These are phyloP conservation scores for Phlyctochytrium bullatum DNA, from an alignment of 192 early-diverging fungal genomes.

Conservation along the genomic window DNA sequence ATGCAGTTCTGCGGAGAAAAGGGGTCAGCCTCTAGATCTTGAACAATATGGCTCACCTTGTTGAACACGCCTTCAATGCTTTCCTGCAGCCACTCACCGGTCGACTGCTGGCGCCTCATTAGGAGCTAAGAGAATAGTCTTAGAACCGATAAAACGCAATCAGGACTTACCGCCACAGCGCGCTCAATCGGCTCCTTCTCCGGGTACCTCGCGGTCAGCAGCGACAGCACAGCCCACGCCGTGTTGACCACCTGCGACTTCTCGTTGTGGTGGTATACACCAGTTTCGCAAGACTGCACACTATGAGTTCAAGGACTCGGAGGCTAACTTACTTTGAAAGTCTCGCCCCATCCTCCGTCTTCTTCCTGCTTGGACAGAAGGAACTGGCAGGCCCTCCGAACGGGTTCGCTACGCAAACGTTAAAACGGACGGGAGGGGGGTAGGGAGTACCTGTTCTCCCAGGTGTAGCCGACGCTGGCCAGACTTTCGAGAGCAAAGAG, in stretches of 20 bases:
- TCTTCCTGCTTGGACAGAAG: constrained; percentile 78
- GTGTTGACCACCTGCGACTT: constrained; percentile 91
- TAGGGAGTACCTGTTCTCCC: no score
- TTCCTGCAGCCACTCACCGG: constrained; percentile 96
- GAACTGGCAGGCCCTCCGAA: constrained; percentile 83
- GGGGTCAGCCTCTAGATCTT: background rate
- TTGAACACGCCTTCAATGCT: constrained; percentile 98
- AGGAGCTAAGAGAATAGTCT: constrained; percentile 50
- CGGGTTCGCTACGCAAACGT: constrained; percentile 41
- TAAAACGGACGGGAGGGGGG: background rate
- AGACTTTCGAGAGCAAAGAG: constrained; percentile 90
- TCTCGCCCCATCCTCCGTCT: constrained; percentile 98
- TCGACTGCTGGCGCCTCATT: constrained; percentile 80
- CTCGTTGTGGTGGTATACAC: constrained; percentile 60
- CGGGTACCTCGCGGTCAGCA: constrained; percentile 89
- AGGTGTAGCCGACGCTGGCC: constrained; percentile 76
- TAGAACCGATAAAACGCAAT: background rate
- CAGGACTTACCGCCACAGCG: constrained; percentile 52
- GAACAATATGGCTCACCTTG: constrained; percentile 52
- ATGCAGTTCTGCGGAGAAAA: constrained; percentile 49
- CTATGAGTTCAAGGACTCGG: constrained; percentile 14
- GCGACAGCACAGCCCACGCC: constrained; percentile 78
- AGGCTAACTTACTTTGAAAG: constrained; percentile 65
- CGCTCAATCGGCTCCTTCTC: constrained; percentile 62
- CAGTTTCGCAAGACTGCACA: constrained; percentile 66